Base-by-base conservation (phyloP, 345 rosid genomes). In the Draba incana region DNA sequence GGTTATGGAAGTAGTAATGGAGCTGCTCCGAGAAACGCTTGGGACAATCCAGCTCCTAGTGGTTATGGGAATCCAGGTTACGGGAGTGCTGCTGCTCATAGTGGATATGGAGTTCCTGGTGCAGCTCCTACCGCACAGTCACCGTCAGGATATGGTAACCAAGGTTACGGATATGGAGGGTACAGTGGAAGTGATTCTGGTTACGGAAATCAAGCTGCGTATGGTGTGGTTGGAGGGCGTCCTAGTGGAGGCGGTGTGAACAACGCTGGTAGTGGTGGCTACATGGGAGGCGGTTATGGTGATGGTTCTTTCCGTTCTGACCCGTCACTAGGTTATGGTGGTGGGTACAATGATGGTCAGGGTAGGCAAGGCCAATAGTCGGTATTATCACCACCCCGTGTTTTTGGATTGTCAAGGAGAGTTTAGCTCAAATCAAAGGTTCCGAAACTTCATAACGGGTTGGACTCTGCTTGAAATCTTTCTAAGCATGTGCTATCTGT, bases 31-130 rank as follows among this genome's bases (percentile, higher is more conserved):
- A 85, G 93, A 84, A 84, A 80, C 80, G 75, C 97, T 46, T 92
- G 97, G 98, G 84, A 78, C 41, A 55, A 79, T 54, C 96, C 85
- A 70, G 75, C 81, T 53, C 87, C 96, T n/a, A 62, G 90, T 71
- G 91, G 90, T 68, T 92, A 92, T 79, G 94, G 90, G 60, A 62
- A 87, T 51, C 84, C 83, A 82, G 90, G 96, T 23, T 90, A 88
- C 82, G 98, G 90, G 35, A 74, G 51, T 44, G 67, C 80, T 77
- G 77, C 85, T 75, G 72, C 91, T 66, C 86, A 89, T 82, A 89
- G 79, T 43, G 81, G 80, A 45, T 63, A 87, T 44, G 72, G 76
- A 70, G 69, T 82, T 65, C 81, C 74, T n/a, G 79, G 81, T 33
- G 64, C 68, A 67, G 84, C 81, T 56, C 88, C 86, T 49, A 82